phyloP scores from a whole-genome alignment of 2,329 filamentous ascomycete species.

The Arthrobotrys sinensis region DNA sequence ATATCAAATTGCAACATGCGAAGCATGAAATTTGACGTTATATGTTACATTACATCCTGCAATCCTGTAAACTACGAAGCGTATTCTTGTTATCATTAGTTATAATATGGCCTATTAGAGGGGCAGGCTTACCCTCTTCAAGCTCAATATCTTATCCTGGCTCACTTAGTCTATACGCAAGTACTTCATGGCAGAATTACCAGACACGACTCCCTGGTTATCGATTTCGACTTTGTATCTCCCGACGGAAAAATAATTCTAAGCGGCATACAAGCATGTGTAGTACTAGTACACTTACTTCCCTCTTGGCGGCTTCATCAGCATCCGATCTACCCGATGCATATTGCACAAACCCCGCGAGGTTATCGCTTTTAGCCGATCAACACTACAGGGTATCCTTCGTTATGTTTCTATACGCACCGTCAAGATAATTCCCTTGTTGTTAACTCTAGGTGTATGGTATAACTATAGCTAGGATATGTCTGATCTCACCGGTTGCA shows the following conservation, averaged over 20 bases:
- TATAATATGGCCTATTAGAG: neutral
- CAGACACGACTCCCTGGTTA: neutral
- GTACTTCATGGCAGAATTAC: neutral
- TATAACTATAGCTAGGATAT: too few species aligned
- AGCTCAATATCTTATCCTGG: neutral
- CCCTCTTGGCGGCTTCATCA: slow-evolving; percentile 7
- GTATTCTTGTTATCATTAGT: neutral
- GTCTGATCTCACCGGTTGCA: too few species aligned
- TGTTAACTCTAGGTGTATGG: neutral
- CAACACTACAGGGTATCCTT: neutral
- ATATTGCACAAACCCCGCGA: neutral
- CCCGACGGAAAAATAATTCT: slow-evolving; percentile 13
- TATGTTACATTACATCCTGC: slow-evolving; percentile 42
- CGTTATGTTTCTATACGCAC: neutral
- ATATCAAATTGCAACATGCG: slow-evolving; percentile 59
- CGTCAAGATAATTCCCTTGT: neutral
- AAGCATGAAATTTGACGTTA: slow-evolving; percentile 60
- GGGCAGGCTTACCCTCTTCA: slow-evolving; percentile 16
- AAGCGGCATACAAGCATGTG: neutral
- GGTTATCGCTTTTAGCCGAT: slow-evolving; percentile 20
- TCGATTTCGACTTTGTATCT: neutral
- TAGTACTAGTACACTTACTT: neutral
- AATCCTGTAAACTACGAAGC: slow-evolving; percentile 35
- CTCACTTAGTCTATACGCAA: neutral
- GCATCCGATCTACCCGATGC: slow-evolving; percentile 37